Percentiles rank a stretch among this genome's conserved stretches.
These are phyloP conservation scores for Lipomyces starkeyi DNA, from an alignment of 805 yeast genomes.

Conservation along the genomic window DNA sequence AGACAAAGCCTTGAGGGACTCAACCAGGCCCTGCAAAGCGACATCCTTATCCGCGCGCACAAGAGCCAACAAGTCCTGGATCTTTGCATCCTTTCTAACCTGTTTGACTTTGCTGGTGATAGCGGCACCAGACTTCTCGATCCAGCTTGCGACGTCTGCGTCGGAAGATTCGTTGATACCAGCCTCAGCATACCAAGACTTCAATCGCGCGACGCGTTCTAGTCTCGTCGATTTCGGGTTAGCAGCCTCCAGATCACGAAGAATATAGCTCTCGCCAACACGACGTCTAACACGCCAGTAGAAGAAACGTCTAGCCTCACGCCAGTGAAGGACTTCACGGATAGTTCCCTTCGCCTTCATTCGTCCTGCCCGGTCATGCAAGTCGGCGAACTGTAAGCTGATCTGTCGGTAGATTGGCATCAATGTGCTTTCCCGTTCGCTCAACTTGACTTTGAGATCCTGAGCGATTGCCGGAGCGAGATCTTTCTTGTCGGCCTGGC, in stretches of 20 bases:
- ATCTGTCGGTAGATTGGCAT: constrained; percentile 91
- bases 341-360: constrained; percentile 95
- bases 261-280: constrained; percentile 86
- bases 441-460: constrained; percentile 65
- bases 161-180: constrained; percentile 31
- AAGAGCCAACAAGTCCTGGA: constrained; percentile 26
- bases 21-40: constrained; percentile 28
- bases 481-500: constrained; percentile 56
- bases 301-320: constrained; percentile 89
- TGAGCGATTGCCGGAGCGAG: constrained; percentile 69
- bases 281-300: constrained; percentile 99
- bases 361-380: constrained; percentile 97
- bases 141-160: constrained; percentile 30
- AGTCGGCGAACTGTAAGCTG: constrained; percentile 94
- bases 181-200: constrained; percentile 45
- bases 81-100: constrained; percentile 28
- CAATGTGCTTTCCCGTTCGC: constrained; percentile 77
- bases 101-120: constrained; percentile 26
- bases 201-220: constrained; percentile 84
- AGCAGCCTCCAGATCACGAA: constrained; percentile 72
- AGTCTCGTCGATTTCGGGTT: constrained; percentile 63
- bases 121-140: constrained; percentile 12
- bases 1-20: constrained; percentile 45
- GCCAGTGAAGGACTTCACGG: constrained; percentile 84
- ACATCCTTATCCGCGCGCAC: constrained; percentile 31